A percentile compares a stretch with the other conserved stretches of the same genome.
These are phyloP conservation scores for Fusarium pilosicola DNA, from an alignment of 2,329 filamentous ascomycete genomes.

Conservation along the genomic window DNA sequence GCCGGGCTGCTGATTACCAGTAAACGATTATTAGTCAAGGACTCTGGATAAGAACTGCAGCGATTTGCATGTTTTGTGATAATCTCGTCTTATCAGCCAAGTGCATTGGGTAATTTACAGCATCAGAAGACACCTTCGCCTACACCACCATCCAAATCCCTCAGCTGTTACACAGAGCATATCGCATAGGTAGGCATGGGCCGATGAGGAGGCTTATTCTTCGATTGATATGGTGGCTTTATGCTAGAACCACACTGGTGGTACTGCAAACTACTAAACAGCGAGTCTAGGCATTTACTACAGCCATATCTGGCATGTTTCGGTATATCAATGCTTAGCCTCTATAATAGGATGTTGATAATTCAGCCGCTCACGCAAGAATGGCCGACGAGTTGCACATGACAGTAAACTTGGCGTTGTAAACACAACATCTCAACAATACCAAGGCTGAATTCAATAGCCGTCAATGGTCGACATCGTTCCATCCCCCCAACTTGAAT, in stretches of 20 bases:
- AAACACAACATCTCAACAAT: background rate
- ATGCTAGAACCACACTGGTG: background rate
- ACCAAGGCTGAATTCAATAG: conserved; percentile 3
- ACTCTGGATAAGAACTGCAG: background rate
- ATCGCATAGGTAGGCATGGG: background rate
- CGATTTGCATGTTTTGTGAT: background rate
- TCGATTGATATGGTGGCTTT: background rate
- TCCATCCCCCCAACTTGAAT: conserved; percentile 1
- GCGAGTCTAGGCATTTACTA: background rate
- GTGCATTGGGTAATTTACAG: background rate
- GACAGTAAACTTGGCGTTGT: conserved; percentile 9
- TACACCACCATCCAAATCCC: background rate
- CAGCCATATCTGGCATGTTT: background rate
- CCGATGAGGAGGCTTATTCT: background rate
- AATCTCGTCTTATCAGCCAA: background rate
- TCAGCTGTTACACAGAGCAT: background rate
- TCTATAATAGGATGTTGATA: background rate
- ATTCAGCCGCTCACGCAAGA: background rate
- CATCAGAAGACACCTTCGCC: conserved; percentile 16
- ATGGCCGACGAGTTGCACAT: conserved; percentile 5
- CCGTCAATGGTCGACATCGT: conserved; percentile 7
- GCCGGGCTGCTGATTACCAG: conserved; percentile 19
- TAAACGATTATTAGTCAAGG: conserved; percentile 2
- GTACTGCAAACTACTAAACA: background rate
- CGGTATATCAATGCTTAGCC: background rate